Conservation (phyloP, 148 eudicot genomes). For the Limonium bicolor region DNA sequence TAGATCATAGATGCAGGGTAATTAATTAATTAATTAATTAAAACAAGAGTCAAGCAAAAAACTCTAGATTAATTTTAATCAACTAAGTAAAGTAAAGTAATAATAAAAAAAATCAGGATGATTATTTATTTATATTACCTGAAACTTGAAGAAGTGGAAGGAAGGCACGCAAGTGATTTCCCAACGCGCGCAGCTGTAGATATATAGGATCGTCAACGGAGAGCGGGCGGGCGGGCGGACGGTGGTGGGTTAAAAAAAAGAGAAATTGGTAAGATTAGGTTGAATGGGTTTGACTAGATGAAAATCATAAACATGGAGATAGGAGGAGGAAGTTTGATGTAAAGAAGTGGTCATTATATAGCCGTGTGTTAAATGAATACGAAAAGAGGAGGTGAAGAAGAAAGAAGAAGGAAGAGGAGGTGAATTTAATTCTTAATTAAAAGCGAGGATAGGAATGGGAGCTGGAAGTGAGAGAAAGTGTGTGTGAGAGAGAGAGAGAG, state of each 20-base stretch:
- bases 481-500: constrained; percentile 2
- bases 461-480: constrained; percentile 1
- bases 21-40: too few species aligned
- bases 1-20: too few species aligned
- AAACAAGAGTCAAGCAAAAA: too few species aligned
- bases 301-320: not conserved
- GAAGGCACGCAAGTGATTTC: too few species aligned
- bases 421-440: constrained; percentile 23
- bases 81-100: not conserved
- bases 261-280: not conserved
- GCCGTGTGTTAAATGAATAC: not conserved
- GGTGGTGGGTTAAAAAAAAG: not conserved
- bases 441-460: constrained; percentile 11
- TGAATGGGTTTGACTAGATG: too few species aligned
- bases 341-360: constrained; percentile 32
- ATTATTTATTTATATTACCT: not conserved
- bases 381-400: not conserved
- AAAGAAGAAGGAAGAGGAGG: not conserved
- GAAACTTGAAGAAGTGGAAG: not conserved
- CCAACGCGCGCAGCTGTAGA: too few species aligned
- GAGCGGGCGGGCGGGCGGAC: not conserved
- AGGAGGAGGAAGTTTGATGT: constrained; percentile 11
- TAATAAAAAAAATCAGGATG: not conserved
- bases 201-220: too few species aligned
- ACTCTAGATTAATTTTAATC: not conserved